Evolutionary conservation across 1,284 basidiomycete genomes (phyloP), one percentile per base, ranked within the genome.

Genomic region (Flammula alnicola): DNA sequence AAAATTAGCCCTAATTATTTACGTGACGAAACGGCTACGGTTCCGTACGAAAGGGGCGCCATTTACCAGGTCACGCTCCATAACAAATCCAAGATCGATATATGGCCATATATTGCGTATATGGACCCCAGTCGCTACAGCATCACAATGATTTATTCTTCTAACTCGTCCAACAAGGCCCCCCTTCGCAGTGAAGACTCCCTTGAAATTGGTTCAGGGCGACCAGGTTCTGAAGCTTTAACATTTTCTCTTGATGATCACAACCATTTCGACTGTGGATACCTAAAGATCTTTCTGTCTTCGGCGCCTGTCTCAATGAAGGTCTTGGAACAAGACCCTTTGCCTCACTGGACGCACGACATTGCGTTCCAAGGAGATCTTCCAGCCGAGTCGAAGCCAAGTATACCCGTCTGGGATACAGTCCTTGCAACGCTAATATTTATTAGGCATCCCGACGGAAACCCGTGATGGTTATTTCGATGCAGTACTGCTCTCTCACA

Each of bases 71-170:
- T 69, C 22, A 52, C 61, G 16, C 54, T 72, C 17, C 62, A 54
- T 22, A 72, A 72, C 46, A 57, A 56, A 4, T 66, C 68, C 7
- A 49, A 61, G 23, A 25, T 61, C 23, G 61, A 66, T 49, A 56
- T 72, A 7, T 72, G 69, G 70, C 67, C 70, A 19, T 71, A 69
- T 52, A 54, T 72, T 17, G 58, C 62, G 10, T 70, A 68, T 45
- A 66, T 72, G 65, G 67, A 72, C 45, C 66, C 69, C n/a, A 63
- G 58, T 43, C 62, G 48, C 38, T 67, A 68, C 41, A 57, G 57
- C 20, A 66, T 66, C 30, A 66, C 63, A 14, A 59, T 67, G 19
- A 57, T 69, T 8, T 69, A 69, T 54, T 63, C 62, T 36, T 63
- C 69, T 3, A 60, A 63, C 31, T 55, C 54, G 16, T 38, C 27